These are phyloP conservation scores for Botrytis sinoallii DNA, from an alignment of 2,329 filamentous ascomycete genomes.

Conservation along the genomic window DNA sequence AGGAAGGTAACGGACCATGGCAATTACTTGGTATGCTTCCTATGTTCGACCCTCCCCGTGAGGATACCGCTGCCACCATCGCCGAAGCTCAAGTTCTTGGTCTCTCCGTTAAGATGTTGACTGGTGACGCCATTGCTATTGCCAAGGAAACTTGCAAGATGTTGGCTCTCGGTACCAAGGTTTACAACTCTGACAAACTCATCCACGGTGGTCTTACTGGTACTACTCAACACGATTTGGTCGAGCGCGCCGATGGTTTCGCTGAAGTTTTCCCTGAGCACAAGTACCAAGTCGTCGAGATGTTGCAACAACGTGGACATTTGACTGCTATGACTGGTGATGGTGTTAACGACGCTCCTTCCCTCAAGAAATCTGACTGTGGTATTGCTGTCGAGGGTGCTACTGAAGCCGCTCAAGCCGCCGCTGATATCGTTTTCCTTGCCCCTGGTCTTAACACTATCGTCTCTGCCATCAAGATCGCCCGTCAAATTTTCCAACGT, in stretches of 20 bases:
- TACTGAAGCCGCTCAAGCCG: constrained; percentile 85
- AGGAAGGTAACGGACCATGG: constrained; percentile 71
- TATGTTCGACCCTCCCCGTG: constrained; percentile 77
- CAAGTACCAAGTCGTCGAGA: constrained; percentile 94
- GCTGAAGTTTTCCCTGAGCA: constrained; percentile 93
- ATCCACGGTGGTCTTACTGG: constrained; percentile 73
- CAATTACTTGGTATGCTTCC: constrained; percentile 72
- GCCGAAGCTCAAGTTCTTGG: constrained; percentile 72
- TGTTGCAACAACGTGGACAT: constrained; percentile 89
- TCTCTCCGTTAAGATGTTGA: constrained; percentile 78
- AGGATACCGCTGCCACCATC: constrained; percentile 76
- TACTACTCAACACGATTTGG: constrained; percentile 71
- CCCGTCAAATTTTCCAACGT: constrained; percentile 92
- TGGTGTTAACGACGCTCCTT: constrained; percentile 91
- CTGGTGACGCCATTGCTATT: constrained; percentile 75
- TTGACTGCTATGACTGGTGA: constrained; percentile 96
- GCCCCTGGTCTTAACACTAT: constrained; percentile 87
- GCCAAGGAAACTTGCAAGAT: constrained; percentile 82
- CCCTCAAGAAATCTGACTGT: constrained; percentile 89
- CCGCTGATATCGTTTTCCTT: constrained; percentile 91
- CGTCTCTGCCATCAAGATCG: constrained; percentile 89
- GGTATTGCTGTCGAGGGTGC: constrained; percentile 93
- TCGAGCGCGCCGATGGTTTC: constrained; percentile 89
- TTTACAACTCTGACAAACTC: constrained; percentile 76
- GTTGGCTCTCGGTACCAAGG: constrained; percentile 74